These are phyloP conservation scores for Simplicillium sp. DNA, from an alignment of 2,329 filamentous ascomycete genomes.

Conservation along the genomic window DNA sequence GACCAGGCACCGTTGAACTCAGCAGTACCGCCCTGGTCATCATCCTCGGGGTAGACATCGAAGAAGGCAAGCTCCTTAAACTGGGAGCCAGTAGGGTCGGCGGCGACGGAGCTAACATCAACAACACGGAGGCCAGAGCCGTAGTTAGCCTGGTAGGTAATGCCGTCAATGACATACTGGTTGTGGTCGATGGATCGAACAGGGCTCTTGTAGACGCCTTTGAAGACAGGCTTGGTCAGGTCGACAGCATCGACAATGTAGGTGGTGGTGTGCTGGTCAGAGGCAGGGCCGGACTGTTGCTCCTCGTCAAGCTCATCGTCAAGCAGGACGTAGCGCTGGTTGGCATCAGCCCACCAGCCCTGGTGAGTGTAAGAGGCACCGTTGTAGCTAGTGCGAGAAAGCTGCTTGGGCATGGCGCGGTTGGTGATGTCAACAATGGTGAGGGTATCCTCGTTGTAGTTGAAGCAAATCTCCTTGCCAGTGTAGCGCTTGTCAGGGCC, in stretches of 20 bases:
- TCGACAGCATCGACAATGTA: conserved; percentile 38
- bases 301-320: conserved; percentile 45
- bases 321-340: conserved; percentile 32
- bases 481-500: not conserved
- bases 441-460: conserved; percentile 15
- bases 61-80: conserved; percentile 34
- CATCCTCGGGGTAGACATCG: conserved; percentile 37
- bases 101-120: conserved; percentile 19
- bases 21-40: conserved; percentile 22
- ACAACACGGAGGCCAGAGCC: conserved; percentile 32
- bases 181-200: conserved; percentile 33
- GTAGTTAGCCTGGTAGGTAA: conserved; percentile 36
- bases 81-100: conserved; percentile 26
- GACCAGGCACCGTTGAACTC: conserved; percentile 32
- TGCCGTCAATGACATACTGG: conserved; percentile 30
- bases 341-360: conserved; percentile 37
- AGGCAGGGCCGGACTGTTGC: conserved; percentile 25
- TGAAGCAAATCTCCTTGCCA: conserved; percentile 9
- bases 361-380: conserved; percentile 48
- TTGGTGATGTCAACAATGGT: conserved; percentile 36
- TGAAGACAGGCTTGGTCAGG: conserved; percentile 26
- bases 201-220: conserved; percentile 28
- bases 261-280: conserved; percentile 31
- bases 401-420: conserved; percentile 31
- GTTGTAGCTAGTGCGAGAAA: conserved; percentile 43